Base-by-base conservation (phyloP, 257 asterid genomes). In the Hygrophila difformis region DNA sequence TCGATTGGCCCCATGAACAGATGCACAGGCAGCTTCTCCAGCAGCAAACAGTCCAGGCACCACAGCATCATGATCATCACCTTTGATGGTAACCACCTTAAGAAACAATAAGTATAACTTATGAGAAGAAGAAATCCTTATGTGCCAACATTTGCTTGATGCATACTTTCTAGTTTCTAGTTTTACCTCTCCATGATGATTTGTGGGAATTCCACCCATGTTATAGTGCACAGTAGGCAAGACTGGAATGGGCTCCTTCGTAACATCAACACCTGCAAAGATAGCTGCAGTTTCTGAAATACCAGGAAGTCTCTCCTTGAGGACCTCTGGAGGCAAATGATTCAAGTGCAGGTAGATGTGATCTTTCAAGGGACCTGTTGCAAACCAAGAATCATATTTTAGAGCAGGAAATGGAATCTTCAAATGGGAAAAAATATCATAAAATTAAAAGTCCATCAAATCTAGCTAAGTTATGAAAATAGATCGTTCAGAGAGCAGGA, bases 21-120 rank as follows among this genome's bases (percentile, higher is more conserved):
- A 89, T 49, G 96, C 98, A 62, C 98, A 85, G 39, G 98, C 93
- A 55, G 98, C 96, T 68, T 89, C 98, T 39, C 98, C 98, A 64
- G 96, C 96, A 71, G 98, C 98, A 73, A 82, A 77, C 33, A 89
- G 73, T 23, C 98, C 98, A 40, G 96, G 94, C 56, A 85, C 39
- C 47, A 81, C 70, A 40, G 76, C 46, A 64, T 89, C 98, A 34
- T 93, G 82, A 69, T 89, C 55, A 47, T 70, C 64, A 36, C 76
- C 93, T 69, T 72, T 75, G 69, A 74, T 59, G 34, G 92, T 77
- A 55, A 89, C 85, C 47, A 73, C 97, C 97, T 89, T n/a, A n/a
- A n/a, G n/a, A 63, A 45, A 66, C 17, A 58, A 39, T 36, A 67
- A 42, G 26, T 18, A 53, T 20, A 56, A 42, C 18, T 50, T 53